Conservation (phyloP, 164 flowering plant genomes). For the Annona squamosa region DNA sequence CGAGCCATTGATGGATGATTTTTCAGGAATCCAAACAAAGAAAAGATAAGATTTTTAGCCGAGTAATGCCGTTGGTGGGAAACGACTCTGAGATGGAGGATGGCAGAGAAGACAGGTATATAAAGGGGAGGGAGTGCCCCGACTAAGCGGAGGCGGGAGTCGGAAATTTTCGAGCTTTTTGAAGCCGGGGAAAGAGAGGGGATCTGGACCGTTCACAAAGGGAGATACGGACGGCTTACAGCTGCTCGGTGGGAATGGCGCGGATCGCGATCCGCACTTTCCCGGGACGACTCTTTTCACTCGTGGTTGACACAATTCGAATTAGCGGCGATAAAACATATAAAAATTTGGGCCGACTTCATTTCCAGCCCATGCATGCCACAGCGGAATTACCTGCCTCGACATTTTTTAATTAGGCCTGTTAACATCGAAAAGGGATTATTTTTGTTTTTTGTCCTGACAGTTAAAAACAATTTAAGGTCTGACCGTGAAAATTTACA, state of each 20-base stretch:
- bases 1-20: constrained; percentile 10
- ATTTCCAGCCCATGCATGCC: too few species aligned
- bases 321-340: too few species aligned
- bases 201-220: background rate
- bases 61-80: too few species aligned
- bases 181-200: background rate
- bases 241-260: background rate
- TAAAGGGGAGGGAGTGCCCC: background rate
- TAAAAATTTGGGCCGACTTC: too few species aligned
- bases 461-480: too few species aligned
- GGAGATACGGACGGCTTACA: background rate
- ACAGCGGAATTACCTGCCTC: too few species aligned
- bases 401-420: too few species aligned
- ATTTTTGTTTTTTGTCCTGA: too few species aligned
- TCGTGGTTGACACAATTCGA: too few species aligned
- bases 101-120: background rate
- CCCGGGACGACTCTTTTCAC: background rate
- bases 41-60: background rate
- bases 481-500: too few species aligned
- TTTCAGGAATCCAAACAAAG: too few species aligned
- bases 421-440: too few species aligned
- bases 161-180: background rate
- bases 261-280: constrained; percentile 4
- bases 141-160: background rate
- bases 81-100: background rate